Conservation (phyloP, 192 early-diverging fungal genomes). For the Obelidium mucronatum region DNA sequence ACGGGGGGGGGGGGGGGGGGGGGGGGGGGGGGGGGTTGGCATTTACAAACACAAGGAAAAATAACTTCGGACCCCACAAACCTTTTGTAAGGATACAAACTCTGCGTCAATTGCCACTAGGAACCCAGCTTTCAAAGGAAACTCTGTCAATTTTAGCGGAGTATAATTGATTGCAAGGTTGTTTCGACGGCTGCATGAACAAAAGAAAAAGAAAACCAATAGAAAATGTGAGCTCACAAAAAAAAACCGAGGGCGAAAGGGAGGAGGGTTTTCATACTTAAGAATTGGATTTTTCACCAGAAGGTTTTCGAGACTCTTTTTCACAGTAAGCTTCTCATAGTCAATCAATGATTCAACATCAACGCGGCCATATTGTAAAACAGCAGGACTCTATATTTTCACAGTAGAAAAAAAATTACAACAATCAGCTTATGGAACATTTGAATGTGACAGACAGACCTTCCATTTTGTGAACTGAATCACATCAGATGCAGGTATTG, state of each 20-base stretch:
- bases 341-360: constrained; percentile 62
- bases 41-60: constrained; percentile 8
- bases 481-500: constrained; percentile 70
- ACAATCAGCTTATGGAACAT: no score
- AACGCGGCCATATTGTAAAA: constrained; percentile 72
- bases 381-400: constrained; percentile 73
- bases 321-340: constrained; percentile 47
- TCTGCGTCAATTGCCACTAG: constrained; percentile 92
- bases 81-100: constrained; percentile 84
- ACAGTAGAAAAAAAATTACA: no score
- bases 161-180: constrained; percentile 56
- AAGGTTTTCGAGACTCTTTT: constrained; percentile 58
- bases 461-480: constrained; percentile 68
- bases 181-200: constrained; percentile 42
- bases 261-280: constrained; percentile 49
- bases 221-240: neutral
- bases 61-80: no score
- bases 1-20: neutral
- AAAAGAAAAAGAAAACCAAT: constrained; percentile 5
- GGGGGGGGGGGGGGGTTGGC: neutral
- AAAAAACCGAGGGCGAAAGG: constrained; percentile 3
- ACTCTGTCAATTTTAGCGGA: constrained; percentile 63
- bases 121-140: constrained; percentile 65
- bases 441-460: constrained; percentile 30
- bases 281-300: constrained; percentile 67